Base-by-base conservation (phyloP, 495 filamentous ascomycete species). In the Daldinia concentrica region DNA sequence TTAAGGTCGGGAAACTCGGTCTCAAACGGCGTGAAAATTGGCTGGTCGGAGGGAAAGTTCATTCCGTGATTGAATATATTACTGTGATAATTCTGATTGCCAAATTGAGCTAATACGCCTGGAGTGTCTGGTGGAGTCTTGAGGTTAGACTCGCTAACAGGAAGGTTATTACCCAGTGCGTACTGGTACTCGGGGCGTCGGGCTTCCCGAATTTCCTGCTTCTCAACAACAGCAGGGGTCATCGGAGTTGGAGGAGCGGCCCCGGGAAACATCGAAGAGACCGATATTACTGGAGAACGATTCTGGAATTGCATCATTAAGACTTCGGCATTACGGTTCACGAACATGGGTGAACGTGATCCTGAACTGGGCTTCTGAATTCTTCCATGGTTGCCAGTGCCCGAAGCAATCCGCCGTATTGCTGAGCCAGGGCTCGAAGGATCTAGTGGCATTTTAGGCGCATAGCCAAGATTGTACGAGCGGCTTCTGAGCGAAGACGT, bases 111-210 rank as follows among this genome's bases (percentile, higher is more conserved):
- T 27, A 75, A 68, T 19, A 84, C 64, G 24, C 80, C 80, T 0
- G 83, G 83, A n/a, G 83, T 85, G 30, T 74, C 78, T 3, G 82
- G 83, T 2, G 83, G 83, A n/a, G 83, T 82, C 65, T 82, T 84
- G 48, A 82, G 69, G 50, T 74, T 77, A 15, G 74, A 37, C 22
- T 83, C 81, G 15, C 74, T 50, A 11, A 77, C 71, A 4, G 79
- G 64, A 26, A 80, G 74, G 5, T 73, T 66, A 45, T 76, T 78
- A 22, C 69, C 73, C 8, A 82, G 64, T 14, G 63, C 48, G 51
- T 74, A 75, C 6, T 71, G 63, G 27, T 83, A 80, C 14, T 84
- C 82, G 1, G 82, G 80, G n/a, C 74, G 69, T 36, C 66, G 75
- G 32, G 74, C 72, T 37, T 83, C 81, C 0, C 71, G 77, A 34